These are phyloP conservation scores for Colletotrichum sp. DNA, from an alignment of 2,329 filamentous ascomycete species.

Conservation along the genomic window DNA sequence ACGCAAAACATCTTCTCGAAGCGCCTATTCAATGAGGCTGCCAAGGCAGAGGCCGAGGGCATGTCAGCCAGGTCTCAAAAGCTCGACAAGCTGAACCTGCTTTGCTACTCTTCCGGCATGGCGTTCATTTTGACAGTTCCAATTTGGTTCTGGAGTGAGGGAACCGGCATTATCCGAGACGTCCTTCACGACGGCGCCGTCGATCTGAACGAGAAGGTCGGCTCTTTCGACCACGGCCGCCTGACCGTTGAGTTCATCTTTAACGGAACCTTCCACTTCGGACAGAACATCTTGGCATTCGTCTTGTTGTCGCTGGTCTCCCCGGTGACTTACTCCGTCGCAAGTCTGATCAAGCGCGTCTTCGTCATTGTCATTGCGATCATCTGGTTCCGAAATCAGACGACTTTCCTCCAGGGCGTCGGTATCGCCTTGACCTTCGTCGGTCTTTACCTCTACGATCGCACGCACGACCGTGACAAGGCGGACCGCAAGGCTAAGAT, in stretches of 20 bases:
- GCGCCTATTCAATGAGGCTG: conserved; percentile 93
- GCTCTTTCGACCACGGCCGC: conserved; percentile 78
- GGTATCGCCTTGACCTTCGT: conserved; percentile 91
- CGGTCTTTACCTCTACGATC: conserved; percentile 94
- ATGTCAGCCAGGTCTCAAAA: conserved; percentile 70
- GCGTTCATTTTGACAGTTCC: conserved; percentile 88
- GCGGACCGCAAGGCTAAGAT: conserved; percentile 82
- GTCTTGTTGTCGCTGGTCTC: conserved; percentile 90
- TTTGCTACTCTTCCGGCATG: conserved; percentile 95
- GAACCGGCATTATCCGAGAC: conserved; percentile 76
- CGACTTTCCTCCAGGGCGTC: conserved; percentile 80
- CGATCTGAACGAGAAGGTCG: conserved; percentile 60
- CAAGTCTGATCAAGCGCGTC: conserved; percentile 94
- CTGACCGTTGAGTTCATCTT: conserved; percentile 87
- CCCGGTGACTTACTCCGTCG: conserved; percentile 96
- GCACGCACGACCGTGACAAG: conserved; percentile 86
- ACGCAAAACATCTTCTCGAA: conserved; percentile 99
- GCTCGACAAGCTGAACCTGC: conserved; percentile 93
- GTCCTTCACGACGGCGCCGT: conserved; percentile 83
- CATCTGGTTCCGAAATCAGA: conserved; percentile 92
- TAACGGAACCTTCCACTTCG: conserved; percentile 96
- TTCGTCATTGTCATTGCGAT: conserved; percentile 96
- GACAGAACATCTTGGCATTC: conserved; percentile 94
- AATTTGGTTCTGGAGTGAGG: conserved; percentile 94
- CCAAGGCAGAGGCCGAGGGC: conserved; percentile 80